Evolutionary conservation across 106 monocot species (phyloP), one percentile per base, ranked within the genome.

Genomic region (Acanthochlamys bracteata): DNA sequence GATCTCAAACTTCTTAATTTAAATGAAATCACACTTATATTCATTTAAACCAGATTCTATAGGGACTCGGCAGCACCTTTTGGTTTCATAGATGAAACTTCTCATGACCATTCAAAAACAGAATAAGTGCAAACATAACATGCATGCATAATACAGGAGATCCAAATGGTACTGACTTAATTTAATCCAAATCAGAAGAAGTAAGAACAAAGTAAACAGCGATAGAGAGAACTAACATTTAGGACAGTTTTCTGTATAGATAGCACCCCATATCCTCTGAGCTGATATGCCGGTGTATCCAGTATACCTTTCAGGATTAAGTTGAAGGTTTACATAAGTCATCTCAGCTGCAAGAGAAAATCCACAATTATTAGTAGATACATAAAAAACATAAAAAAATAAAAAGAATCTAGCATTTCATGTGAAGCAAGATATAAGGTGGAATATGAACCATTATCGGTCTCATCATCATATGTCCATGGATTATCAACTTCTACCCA

Each of bases 321-420:
- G 69, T 57, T 83, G 90, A 59, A 96, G 95, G 59, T 96, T 96
- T 33, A 91, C 95, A 85, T 96, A 96, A 53, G 95, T 90, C 90
- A 90, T 85, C 74, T 88, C 90, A 67, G 67, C 95, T 96, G 82
- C 69, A 83, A 65, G 61, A 67, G 17, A 0, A 66, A 57, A 67
- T n/a, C 15, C 25, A 67, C n/a, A 21, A 60, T 19, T 42, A 12
- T 26, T 46, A 24, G 0, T 21, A 22, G 22, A 20, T 11, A 54
- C 53, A 39, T 26, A 58, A 11, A 56, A 39, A 0, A 63, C 7
- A 63, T 61, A 9, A 12, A 7, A 53, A 56, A 21, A 12, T 20
- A 66, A 16, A 19, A 23, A 27, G 8, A 23, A 43, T 49, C 12
- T 49, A 49, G 17, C 12, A 12, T 49, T 49, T 12, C 49, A 49